Evolutionary conservation across 2,329 filamentous ascomycete genomes (phyloP).

Genomic region (Drechmeria coniospora): DNA sequence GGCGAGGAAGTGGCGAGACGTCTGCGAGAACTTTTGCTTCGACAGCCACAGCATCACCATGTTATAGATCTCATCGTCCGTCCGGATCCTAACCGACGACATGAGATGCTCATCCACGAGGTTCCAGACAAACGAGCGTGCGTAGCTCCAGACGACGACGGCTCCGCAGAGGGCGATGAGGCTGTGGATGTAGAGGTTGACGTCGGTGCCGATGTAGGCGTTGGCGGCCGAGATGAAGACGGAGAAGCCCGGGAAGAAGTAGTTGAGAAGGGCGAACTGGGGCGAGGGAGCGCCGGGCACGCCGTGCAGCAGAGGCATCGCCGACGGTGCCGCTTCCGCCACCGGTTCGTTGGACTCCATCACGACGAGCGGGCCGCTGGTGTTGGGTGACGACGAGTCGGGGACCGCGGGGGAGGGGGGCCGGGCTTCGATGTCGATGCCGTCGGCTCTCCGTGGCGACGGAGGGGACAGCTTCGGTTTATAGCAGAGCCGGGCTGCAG

Average conservation of each 20-base stretch:
- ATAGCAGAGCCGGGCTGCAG: too few relatives aligned
- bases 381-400: too few relatives aligned
- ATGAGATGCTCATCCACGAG: slow-evolving; percentile 40
- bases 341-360: too few relatives aligned
- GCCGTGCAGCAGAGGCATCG: neutral
- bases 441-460: too few relatives aligned
- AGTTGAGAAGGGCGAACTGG: slow-evolving; percentile 38
- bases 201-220: slow-evolving; percentile 43
- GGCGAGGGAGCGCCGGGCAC: slow-evolving; percentile 11
- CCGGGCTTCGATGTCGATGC: too few relatives aligned
- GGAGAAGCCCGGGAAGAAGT: slow-evolving; percentile 51
- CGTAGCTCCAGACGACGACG: slow-evolving; percentile 36
- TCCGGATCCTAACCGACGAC: slow-evolving; percentile 49
- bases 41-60: slow-evolving; percentile 58
- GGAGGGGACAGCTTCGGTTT: too few relatives aligned
- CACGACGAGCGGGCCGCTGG: too few relatives aligned
- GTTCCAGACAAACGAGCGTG: slow-evolving; percentile 29
- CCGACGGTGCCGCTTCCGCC: neutral
- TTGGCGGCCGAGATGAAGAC: slow-evolving; percentile 36
- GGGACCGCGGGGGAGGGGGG: too few relatives aligned
- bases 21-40: slow-evolving; percentile 42
- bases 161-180: slow-evolving; percentile 34
- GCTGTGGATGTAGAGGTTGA: slow-evolving; percentile 45
- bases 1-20: slow-evolving; percentile 46
- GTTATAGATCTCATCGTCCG: slow-evolving; percentile 59